These are phyloP conservation scores for Aurantiochytrium sp. DNA, from an alignment of 108 stramenopile genomes.

Conservation along the genomic window DNA sequence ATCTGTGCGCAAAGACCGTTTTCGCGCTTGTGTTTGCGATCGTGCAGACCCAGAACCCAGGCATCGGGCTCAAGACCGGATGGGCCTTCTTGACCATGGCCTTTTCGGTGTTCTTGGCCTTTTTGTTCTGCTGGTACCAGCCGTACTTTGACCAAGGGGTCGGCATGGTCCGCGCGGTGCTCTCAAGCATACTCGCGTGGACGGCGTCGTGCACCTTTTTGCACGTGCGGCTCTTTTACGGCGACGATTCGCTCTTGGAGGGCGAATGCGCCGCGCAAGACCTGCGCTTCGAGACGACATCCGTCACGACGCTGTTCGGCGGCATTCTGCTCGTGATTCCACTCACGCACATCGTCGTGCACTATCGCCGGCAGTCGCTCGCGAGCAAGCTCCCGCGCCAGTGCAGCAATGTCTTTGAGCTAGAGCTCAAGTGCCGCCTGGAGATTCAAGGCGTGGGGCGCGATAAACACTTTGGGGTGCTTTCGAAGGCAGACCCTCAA, in stretches of 20 bases:
- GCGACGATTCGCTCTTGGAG: neutral
- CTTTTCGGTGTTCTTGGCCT: neutral
- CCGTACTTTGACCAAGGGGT: neutral
- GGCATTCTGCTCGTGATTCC: neutral
- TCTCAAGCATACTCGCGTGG: neutral
- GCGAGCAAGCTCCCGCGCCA: neutral
- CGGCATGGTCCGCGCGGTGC: neutral
- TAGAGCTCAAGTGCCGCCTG: constrained; percentile 1
- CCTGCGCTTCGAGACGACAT: neutral
- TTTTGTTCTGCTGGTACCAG: neutral
- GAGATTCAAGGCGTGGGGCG: neutral
- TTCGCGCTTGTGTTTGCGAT: neutral
- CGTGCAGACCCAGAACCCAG: neutral
- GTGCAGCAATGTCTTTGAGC: neutral
- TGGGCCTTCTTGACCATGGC: neutral
- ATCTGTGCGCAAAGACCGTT: neutral
- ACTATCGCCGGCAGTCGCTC: neutral
- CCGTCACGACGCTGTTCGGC: neutral
- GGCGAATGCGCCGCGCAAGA: neutral
- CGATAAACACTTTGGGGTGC: neutral
- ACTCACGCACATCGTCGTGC: neutral
- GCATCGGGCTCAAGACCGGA: neutral
- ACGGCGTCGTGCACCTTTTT: neutral
- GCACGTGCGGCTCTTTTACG: neutral
- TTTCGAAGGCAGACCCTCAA: neutral